Conservation (phyloP, 2,329 filamentous ascomycete species). For the Escovopsis sp. region DNA sequence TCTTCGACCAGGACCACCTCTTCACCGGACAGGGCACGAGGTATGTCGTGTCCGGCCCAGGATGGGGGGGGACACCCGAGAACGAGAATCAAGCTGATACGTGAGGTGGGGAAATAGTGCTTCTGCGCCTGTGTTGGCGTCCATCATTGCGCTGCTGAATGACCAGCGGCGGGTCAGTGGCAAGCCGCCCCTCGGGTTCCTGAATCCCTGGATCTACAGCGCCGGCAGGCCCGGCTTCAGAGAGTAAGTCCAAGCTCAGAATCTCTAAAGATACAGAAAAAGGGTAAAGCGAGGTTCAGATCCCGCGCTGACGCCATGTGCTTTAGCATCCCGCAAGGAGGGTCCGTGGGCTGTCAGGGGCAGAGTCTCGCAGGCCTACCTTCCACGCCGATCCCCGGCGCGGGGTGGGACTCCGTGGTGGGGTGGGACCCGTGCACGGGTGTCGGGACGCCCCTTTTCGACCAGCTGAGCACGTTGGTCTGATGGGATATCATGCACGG, state of each 20-base stretch:
- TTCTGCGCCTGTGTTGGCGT: slow-evolving; percentile 46
- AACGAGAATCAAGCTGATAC: not conserved
- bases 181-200: slow-evolving; percentile 38
- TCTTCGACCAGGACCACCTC: slow-evolving; percentile 17
- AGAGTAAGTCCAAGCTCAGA: too few species aligned
- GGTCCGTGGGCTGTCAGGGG: slow-evolving; percentile 18
- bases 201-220: slow-evolving; percentile 47
- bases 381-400: slow-evolving; percentile 12
- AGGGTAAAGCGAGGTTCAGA: not conserved
- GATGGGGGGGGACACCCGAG: too few species aligned
- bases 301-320: slow-evolving; percentile 1
- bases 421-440: slow-evolving; percentile 8
- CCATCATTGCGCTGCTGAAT: slow-evolving; percentile 50
- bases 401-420: slow-evolving; percentile 5
- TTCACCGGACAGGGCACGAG: slow-evolving; percentile 19
- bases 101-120: slow-evolving; percentile 24
- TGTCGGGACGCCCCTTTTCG: slow-evolving; percentile 7
- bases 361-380: slow-evolving; percentile 11
- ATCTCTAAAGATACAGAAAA: too few species aligned
- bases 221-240: slow-evolving; percentile 17
- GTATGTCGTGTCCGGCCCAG: slow-evolving; percentile 7
- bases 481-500: too few species aligned
- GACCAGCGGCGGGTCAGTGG: slow-evolving; percentile 42
- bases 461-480: not conserved
- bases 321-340: slow-evolving; percentile 21